Evolutionary conservation across 345 rosid species (phyloP).

Genomic region (Salix caprea): DNA sequence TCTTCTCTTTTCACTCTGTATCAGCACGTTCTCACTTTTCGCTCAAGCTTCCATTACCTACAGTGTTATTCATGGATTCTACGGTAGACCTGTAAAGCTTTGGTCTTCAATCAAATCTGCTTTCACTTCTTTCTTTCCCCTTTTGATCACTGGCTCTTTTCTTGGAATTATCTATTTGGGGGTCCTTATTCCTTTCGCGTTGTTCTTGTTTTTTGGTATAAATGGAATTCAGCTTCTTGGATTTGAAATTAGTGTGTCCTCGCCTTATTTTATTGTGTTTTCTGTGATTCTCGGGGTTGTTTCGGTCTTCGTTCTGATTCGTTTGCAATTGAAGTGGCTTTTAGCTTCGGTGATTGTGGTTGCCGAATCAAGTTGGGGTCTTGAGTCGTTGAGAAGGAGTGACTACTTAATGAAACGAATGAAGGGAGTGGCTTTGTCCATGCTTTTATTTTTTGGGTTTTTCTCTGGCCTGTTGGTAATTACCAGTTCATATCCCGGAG

Average conservation of each 20-base stretch:
- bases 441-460: constrained; percentile 29
- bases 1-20: constrained; percentile 27
- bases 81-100: constrained; percentile 77
- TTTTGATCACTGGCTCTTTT: constrained; percentile 32
- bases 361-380: constrained; percentile 63
- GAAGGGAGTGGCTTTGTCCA: constrained; percentile 38
- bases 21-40: constrained; percentile 32
- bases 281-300: constrained; percentile 6
- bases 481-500: constrained; percentile 16
- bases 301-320: constrained; percentile 13
- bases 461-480: constrained; percentile 22
- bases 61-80: constrained; percentile 67
- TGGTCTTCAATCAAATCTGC: constrained; percentile 52
- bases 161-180: constrained; percentile 23
- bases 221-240: constrained; percentile 26
- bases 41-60: constrained; percentile 60
- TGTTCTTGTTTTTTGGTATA: constrained; percentile 17
- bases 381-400: constrained; percentile 62
- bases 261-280: constrained; percentile 30
- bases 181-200: constrained; percentile 23
- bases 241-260: constrained; percentile 21
- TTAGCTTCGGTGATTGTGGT: constrained; percentile 53
- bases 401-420: constrained; percentile 41
- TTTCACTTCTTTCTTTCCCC: constrained; percentile 52
- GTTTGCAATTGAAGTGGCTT: constrained; percentile 45